Base-by-base conservation (phyloP, 2,329 filamentous ascomycete species). In the Aspergillus japonicus region DNA sequence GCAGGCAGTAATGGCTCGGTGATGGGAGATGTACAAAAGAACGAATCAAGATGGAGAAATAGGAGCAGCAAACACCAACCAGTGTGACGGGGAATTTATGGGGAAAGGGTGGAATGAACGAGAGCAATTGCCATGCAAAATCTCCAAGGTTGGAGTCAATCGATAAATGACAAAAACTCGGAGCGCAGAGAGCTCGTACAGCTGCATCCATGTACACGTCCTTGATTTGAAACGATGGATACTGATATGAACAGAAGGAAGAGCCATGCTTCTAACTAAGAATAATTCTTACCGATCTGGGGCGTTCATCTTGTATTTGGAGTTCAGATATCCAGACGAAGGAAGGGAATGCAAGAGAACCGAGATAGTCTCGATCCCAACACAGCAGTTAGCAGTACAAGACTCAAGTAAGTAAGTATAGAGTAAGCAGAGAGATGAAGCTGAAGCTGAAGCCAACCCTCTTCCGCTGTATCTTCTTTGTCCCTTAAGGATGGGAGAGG, bases 221-320 rank as follows among this genome's bases (percentile, higher is more conserved):
- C n/a, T 44, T 35, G 11, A 49, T 29, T 42, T 5, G 26, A 24
- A 16, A 47, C 47, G 42, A 56, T 29, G 1, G 10, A 48, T 16
- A 19, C 5, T 44, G 14, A 5, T 24, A 48, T 24, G 29, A 47
- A 47, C 12, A 47, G 1, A 23, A 55, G 11, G 2, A 16, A 47
- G 16, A 19, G 39, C 16, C 39, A 44, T 44, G 39, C 33, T 49
- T 29, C 42, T 24, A 33, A 57, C 47, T 63, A 11, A 47, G 44
- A 47, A 26, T 29, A 42, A 26, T 39, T 23, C 71, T 74, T 76
- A 85, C 82, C 71, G 64, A 58, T 74, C 71, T 16, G 71, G 71
- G 0, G 71, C 71, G 73, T 85, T 85, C 83, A 85, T 85, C 21
- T 66, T 74, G 68, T 50, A 51, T 26, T 44, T 47, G 24, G 44